phyloP scores from a whole-genome alignment of 805 yeast species.

The Barnettozyma populi region DNA sequence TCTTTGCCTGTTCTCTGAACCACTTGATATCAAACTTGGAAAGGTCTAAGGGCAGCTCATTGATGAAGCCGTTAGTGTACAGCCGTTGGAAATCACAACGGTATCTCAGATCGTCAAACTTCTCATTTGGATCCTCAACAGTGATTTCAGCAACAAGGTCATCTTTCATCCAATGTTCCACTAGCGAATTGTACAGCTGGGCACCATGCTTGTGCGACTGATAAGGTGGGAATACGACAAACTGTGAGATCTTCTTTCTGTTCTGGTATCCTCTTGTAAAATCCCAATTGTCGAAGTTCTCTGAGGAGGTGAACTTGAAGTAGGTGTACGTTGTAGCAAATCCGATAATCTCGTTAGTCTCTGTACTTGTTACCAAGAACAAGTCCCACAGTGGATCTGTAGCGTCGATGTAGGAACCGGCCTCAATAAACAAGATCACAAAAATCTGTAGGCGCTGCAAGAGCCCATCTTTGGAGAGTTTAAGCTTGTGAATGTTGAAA shows the following conservation, averaged over 20 bases:
- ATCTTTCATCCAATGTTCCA: slow-evolving; percentile 51
- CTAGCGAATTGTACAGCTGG: slow-evolving; percentile 51
- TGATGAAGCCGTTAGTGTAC: slow-evolving; percentile 28
- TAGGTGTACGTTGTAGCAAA: slow-evolving; percentile 81
- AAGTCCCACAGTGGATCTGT: slow-evolving; percentile 78
- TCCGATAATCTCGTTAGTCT: slow-evolving; percentile 53
- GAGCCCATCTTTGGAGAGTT: slow-evolving; percentile 28
- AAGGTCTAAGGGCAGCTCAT: slow-evolving; percentile 24
- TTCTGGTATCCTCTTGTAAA: slow-evolving; percentile 23
- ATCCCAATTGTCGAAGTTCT: slow-evolving; percentile 38
- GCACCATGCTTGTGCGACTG: slow-evolving; percentile 75
- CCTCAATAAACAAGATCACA: slow-evolving; percentile 83
- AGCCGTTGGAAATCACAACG: slow-evolving; percentile 63
- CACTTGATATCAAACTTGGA: slow-evolving; percentile 30
- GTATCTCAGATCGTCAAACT: slow-evolving; percentile 87
- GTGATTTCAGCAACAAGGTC: slow-evolving; percentile 60
- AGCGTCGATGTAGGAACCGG: slow-evolving; percentile 82
- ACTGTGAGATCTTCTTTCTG: slow-evolving; percentile 83
- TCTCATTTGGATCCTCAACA: slow-evolving; percentile 92
- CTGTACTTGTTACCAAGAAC: slow-evolving; percentile 42
- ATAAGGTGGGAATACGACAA: slow-evolving; percentile 76
- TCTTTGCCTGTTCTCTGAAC: slow-evolving; percentile 32
- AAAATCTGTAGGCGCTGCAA: slow-evolving; percentile 69
- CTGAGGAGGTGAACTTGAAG: slow-evolving; percentile 62
- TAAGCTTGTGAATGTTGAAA: slow-evolving; percentile 46